phyloP scores from a whole-genome alignment of 2,329 filamentous ascomycete species.

The Nigrospora oryzae region DNA sequence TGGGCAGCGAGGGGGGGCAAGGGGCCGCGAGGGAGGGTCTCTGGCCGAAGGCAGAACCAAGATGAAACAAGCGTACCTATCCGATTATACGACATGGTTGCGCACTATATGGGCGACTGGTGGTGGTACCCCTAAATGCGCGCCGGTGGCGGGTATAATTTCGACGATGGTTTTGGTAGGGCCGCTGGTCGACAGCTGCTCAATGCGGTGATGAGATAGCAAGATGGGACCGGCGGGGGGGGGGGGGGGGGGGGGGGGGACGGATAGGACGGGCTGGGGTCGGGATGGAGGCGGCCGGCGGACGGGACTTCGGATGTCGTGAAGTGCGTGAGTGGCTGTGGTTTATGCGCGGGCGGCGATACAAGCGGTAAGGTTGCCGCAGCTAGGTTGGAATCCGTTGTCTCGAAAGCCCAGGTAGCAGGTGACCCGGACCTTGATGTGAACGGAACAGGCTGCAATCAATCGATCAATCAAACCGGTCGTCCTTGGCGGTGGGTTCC shows the following conservation, averaged over 20 bases:
- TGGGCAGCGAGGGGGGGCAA: too few species aligned
- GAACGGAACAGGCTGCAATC: not conserved
- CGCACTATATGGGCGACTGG: not conserved
- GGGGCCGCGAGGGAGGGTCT: too few species aligned
- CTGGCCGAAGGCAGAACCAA: not conserved
- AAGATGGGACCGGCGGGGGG: too few species aligned
- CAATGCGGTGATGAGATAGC: not conserved
- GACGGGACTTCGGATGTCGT: not conserved
- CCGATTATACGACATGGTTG: conserved; percentile 3
- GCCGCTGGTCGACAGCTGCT: not conserved
- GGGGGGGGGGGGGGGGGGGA: too few species aligned
- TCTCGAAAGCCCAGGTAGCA: not conserved
- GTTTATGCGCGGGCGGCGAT: not conserved
- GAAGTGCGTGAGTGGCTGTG: not conserved
- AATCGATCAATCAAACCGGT: not conserved
- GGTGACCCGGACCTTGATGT: not conserved
- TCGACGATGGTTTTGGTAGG: not conserved
- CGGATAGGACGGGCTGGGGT: not conserved
- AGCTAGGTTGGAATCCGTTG: not conserved
- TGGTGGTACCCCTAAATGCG: not conserved
- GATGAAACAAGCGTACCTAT: conserved; percentile 2
- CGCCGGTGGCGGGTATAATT: not conserved
- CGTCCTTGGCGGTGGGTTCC: not conserved
- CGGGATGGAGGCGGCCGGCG: not conserved
- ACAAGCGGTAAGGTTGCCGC: not conserved